Base-by-base conservation (phyloP, 495 filamentous ascomycete genomes). In the Penicillium cinerascens region DNA sequence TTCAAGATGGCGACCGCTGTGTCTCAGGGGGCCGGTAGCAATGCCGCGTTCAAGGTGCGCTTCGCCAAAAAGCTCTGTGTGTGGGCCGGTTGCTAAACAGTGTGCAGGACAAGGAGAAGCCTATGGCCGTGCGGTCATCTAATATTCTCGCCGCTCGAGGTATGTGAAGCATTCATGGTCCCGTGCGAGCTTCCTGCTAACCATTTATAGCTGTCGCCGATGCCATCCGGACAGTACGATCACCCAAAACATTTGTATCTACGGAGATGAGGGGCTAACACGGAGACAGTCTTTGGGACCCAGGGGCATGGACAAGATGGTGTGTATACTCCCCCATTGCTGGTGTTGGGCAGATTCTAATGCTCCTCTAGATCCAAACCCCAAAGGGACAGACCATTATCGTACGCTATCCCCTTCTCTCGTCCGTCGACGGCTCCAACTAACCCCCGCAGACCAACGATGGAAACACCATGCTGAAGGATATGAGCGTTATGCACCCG, bases 401-500 rank as follows among this genome's bases (percentile, higher is more conserved):
- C 72, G 78, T 82, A 72, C 61, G 76, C 58, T 57, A 21, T 35
- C 48, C 58, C 42, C 42, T 25, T 37, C 42, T 41, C 37, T 43
- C 49, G 48, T 42, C 47, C 47, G 45, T 41, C 40, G 27, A 49
- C 44, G 45, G 25, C 51, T 55, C 51, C 68, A 44, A 54, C 63
- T 66, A 53, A 65, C 67, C 67, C 63, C 56, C 57, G 55, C 59
- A 81, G 76, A 97, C 92, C 59, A 98, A 98, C 76, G 93, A 98
- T 73, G 93, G 93, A 70, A 95, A 93, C 75, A 98, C 93, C 35
- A 97, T 97, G 90, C 75, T 98, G 65, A 93, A 87, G 72, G 89
- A 91, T 78, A 97, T 98, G 93, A 87, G 88, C 59, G 95, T 98
- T 45, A 88, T 97, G 90, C 93, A 98, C 70, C 93, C 93, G 35